phyloP scores from a whole-genome alignment of 257 asterid genomes.

The Solanum commersonii region DNA sequence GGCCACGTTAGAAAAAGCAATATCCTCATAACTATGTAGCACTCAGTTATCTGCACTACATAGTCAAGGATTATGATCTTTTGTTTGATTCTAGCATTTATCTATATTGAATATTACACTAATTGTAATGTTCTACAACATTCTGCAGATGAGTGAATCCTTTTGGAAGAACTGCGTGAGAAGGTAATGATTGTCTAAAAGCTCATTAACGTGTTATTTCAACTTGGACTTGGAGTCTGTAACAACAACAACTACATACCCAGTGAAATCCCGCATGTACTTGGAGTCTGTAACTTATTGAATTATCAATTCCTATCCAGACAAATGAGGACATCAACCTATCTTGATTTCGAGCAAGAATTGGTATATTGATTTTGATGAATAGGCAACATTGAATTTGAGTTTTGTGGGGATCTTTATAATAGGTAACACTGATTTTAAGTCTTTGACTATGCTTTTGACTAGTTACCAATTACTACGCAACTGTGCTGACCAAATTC shows the following conservation, averaged over 20 bases:
- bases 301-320: slow-evolving; percentile 65
- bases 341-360: slow-evolving; percentile 64
- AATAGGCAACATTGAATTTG: background rate
- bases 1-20: background rate
- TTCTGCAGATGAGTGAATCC: slow-evolving; percentile 96
- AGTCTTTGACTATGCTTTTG: background rate
- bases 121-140: slow-evolving; percentile 47
- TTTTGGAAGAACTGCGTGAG: slow-evolving; percentile 80
- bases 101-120: background rate
- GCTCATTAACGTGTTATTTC: slow-evolving; percentile 5
- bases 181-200: slow-evolving; percentile 40
- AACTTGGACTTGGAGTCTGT: background rate
- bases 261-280: no score
- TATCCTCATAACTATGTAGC: background rate
- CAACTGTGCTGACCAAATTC: slow-evolving; percentile 62
- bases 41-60: background rate
- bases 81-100: background rate
- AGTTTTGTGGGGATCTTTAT: no score
- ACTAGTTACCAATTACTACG: slow-evolving; percentile 76
- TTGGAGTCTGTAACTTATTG: background rate
- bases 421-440: background rate
- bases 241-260: background rate
- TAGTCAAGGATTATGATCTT: background rate
- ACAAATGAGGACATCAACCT: slow-evolving; percentile 55
- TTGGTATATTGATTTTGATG: slow-evolving; percentile 30